Evolutionary conservation across 768 basidiomycete species (phyloP).

Genomic region (Pleurotus pulmonarius): DNA sequence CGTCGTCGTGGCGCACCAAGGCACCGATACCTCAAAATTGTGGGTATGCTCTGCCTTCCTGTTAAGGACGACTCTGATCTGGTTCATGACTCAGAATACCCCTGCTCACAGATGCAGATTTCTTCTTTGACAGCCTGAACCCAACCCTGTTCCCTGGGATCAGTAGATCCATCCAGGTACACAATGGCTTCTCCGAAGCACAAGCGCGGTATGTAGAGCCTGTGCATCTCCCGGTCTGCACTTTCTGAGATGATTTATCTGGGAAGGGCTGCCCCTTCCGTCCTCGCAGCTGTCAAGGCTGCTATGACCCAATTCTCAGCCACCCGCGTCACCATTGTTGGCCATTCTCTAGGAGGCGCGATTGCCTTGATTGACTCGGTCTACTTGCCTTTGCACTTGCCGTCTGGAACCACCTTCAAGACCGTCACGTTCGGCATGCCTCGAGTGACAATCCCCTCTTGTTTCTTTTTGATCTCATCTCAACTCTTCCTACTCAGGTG

Average conservation of each 20-base stretch:
- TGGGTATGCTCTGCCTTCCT: constrained; percentile 13
- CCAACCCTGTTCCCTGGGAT: constrained; percentile 44
- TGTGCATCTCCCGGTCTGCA: background rate
- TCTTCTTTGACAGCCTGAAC: constrained; percentile 27
- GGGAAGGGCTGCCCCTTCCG: constrained; percentile 36
- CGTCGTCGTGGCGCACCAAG: constrained; percentile 42
- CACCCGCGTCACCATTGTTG: constrained; percentile 37
- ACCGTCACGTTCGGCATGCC: constrained; percentile 40
- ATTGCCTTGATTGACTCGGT: constrained; percentile 53
- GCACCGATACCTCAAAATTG: constrained; percentile 35
- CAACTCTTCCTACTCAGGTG: constrained; percentile 18
- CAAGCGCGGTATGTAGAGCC: constrained; percentile 39
- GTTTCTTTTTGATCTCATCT: constrained; percentile 15
- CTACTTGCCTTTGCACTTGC: constrained; percentile 49
- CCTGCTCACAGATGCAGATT: constrained; percentile 32
- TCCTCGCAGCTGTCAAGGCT: constrained; percentile 36
- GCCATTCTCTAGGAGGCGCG: constrained; percentile 53
- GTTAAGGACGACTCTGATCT: background rate
- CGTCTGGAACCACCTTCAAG: constrained; percentile 27
- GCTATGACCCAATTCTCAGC: constrained; percentile 31
- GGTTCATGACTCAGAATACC: constrained; percentile 23
- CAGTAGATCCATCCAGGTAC: constrained; percentile 35
- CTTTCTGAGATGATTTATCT: no score
- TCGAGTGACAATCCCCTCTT: constrained; percentile 25
- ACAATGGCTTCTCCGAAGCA: constrained; percentile 39